Base-by-base conservation (phyloP, 345 rosid species). In the Noccaea caerulescens region DNA sequence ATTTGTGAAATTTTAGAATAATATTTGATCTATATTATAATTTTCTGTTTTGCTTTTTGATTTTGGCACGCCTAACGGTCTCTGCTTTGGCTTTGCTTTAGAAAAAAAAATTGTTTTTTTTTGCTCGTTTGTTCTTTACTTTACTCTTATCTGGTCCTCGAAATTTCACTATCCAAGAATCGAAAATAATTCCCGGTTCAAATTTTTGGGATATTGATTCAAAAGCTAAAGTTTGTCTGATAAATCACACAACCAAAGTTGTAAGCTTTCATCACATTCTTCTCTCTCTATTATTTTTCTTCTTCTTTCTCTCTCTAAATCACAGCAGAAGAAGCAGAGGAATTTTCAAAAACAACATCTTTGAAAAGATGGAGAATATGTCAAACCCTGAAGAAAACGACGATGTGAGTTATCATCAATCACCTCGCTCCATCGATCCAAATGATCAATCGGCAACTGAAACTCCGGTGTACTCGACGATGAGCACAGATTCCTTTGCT, bases 401-500 rank as follows among this genome's bases (percentile, higher is more conserved):
- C 51, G 88, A 86, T 51, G 65, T 56, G 72, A 84, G 85, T 68
- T 85, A 53, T 76, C 84, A 79, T 74, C 84, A 77, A 23, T 84
- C 96, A 37, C 77, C 80, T 49, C 75, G 83, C 61, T 83, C 84
- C 1, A 49, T 75, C 8, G 83, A 85, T 59, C 88, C 59, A 33
- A 80, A 72, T 51, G 88, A 82, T 4, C 86, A 69, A 1, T 73
- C 86, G 60, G 32, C 83, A 14, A 42, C 81, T 25, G 96, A 74
- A 73, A 84, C 87, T 55, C 86, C 90, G 8, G 82, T 56, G 4
- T 73, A 78, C 77, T 90, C 91, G 20, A 81, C 83, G 0, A 69
- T 72, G 53, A 86, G 88, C 32, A 81, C 79, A 38, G 87, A 84
- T 36, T 91, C 91, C 6, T 91, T 81, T 52, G 47, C 65, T 49